phyloP scores from a whole-genome alignment of 805 yeast genomes.

The Candida stauntonica region DNA sequence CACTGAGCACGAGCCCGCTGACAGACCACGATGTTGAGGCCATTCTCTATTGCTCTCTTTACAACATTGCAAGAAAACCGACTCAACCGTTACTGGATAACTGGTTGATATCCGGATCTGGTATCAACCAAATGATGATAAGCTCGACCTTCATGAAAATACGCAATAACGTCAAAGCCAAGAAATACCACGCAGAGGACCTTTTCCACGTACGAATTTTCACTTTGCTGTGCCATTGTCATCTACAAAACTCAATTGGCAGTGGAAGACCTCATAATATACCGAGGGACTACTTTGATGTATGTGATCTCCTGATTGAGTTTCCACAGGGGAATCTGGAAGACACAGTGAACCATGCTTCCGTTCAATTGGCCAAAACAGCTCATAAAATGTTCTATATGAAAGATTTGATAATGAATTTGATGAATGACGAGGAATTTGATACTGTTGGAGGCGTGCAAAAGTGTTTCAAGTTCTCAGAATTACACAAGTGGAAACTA shows the following conservation, averaged over 20 bases:
- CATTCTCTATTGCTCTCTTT: constrained; percentile 48
- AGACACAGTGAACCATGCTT: constrained; percentile 51
- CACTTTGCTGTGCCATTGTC: constrained; percentile 48
- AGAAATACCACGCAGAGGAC: constrained; percentile 34
- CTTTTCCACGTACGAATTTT: constrained; percentile 51
- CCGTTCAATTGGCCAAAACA: constrained; percentile 36
- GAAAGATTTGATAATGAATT: constrained; percentile 19
- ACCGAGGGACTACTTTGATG: constrained; percentile 33
- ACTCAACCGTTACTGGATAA: constrained; percentile 48
- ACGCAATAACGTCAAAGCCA: constrained; percentile 30
- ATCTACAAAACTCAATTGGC: constrained; percentile 47
- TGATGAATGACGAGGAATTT: constrained; percentile 22
- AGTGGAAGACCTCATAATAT: constrained; percentile 43
- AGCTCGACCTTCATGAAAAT: constrained; percentile 43
- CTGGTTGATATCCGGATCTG: constrained; percentile 49
- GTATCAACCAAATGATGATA: constrained; percentile 43
- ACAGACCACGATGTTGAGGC: constrained; percentile 61
- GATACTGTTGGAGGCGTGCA: constrained; percentile 11
- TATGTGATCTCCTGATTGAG: constrained; percentile 40
- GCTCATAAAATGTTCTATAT: constrained; percentile 25
- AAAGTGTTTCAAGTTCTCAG: constrained; percentile 19
- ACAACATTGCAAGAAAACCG: constrained; percentile 51
- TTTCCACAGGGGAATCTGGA: constrained; percentile 49
- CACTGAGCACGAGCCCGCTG: constrained; percentile 46
- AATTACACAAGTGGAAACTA: constrained; percentile 37